Evolutionary conservation across 208 protist genomes (phyloP), one percentile per base, ranked within the genome.

Genomic region (Wallacemonas collosoma): DNA sequence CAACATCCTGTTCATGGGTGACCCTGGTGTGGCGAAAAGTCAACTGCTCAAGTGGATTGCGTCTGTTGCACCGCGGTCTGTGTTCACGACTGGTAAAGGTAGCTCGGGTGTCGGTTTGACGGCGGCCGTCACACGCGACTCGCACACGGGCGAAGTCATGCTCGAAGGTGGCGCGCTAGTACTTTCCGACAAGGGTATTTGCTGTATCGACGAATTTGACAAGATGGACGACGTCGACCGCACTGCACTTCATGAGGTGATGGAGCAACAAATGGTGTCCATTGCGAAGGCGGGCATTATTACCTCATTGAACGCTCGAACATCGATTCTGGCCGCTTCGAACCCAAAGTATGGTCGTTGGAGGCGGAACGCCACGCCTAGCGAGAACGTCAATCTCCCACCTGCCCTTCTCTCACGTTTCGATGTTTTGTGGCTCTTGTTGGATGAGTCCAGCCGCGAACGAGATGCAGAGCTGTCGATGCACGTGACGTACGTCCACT

Each of bases 171-270:
- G 98, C 67, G 98, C 99, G 5, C 88, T 99, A 3, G 98, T 99
- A 38, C 82, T 99, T 17, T 93, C 90, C 40, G 99, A 99, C 78
- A 88, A 94, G 26, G 99, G 99, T 63, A 91, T 99, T 48, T 99
- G 99, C 89, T 99, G 99, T 84, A 99, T 99, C 71, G 99, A 99
- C 82, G 99, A 99, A 85, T 99, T 99, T 80, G 99, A 99, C 87
- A 99, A 99, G 76, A 99, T 99, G 98, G 91, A 91, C 72, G 98
- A 99, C 68, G 82, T 79, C 4, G 97, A 98, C 74, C 86, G 98
- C 54, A 99, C 98, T 3, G 93, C 98, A 9, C 92, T 99, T 36
- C 98, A 99, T 79, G 98, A 99, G 78, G 98, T 99, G 9, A 99
- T 99, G 98, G 98, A 99, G 80, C 98, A 99, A 82, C 98, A 99